A percentile compares a stretch with the other conserved stretches of the same genome.
Evolutionary conservation across 2,329 filamentous ascomycete genomes (phyloP).

Genomic region (Pestalotiopsis sp.): DNA sequence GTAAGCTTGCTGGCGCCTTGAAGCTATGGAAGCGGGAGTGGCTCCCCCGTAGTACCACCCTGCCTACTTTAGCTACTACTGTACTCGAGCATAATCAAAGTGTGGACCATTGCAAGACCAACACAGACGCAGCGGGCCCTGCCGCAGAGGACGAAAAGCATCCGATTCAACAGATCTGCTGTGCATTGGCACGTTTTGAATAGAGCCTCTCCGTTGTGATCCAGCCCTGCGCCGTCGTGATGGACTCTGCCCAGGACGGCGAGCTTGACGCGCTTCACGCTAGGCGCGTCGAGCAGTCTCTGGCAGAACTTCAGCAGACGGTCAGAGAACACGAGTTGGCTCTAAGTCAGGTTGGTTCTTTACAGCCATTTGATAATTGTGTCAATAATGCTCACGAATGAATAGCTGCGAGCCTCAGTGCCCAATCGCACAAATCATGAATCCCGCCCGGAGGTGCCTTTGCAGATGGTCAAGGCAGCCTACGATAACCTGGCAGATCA

Average conservation of each 20-base stretch:
- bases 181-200: not conserved
- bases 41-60: not conserved
- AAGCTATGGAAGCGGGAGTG: slow-evolving; percentile 2
- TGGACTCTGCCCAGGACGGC: slow-evolving; percentile 28
- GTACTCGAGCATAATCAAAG: not conserved
- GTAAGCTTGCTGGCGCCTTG: not conserved
- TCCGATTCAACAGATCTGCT: not conserved
- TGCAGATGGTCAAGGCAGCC: slow-evolving; percentile 61
- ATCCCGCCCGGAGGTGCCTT: slow-evolving; percentile 34
- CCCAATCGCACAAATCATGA: slow-evolving; percentile 15
- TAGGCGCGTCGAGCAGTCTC: slow-evolving; percentile 64
- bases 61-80: not conserved
- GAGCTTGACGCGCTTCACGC: slow-evolving; percentile 45
- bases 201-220: not conserved
- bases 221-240: slow-evolving; percentile 13
- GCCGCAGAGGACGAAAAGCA: not conserved
- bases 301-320: slow-evolving; percentile 65
- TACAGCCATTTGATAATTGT: not conserved
- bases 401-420: slow-evolving; percentile 14
- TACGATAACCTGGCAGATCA: slow-evolving; percentile 65
- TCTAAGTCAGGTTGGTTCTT: slow-evolving; percentile 44
- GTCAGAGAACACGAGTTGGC: slow-evolving; percentile 57
- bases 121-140: not conserved
- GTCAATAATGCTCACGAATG: not conserved
- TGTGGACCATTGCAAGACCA: not conserved